Evolutionary conservation across 2,329 filamentous ascomycete species (phyloP), one percentile per base, ranked within the genome.

Genomic region (Colletotrichum sp.): DNA sequence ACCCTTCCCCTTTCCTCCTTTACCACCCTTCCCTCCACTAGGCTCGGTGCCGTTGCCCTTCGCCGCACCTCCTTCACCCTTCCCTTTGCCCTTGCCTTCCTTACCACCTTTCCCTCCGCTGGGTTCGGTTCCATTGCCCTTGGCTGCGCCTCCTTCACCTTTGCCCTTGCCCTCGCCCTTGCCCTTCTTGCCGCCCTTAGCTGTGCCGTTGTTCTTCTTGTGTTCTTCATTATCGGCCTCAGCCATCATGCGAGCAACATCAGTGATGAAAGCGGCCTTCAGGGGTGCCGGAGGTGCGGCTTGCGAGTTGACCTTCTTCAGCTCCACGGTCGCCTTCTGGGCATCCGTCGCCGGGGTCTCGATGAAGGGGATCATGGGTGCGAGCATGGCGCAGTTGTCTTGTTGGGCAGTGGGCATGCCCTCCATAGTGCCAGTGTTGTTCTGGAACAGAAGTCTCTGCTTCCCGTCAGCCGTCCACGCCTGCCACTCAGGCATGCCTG

Each of bases 401-500:
- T 75, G 72, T 34, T 75, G 74, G 5, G 71, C 18, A 9, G 51
- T 31, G 4, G 71, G 68, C 69, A 75, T 80, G 70, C 84, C 82
- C 84, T 89, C 88, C 65, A 87, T 75, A 31, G 74, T 81, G 8
- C 82, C 86, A 13, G 82, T 76, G 36, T 83, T 82, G 18, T 85
- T 88, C 27, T 83, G 80, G 57, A 89, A 83, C 58, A 84, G 82
- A n/a, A 90, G 79, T 33, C 87, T 81, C 33, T 82, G 76, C 61
- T 78, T 77, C 9, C 73, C 74, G 21, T 76, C 77, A 2, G 74
- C 79, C 15, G 71, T 66, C 71, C 76, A 78, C 80, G 86, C 90
- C 9, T 80, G 79, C 76, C 84, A 81, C 91, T 91, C 92, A 66
- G 81, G 81, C 11, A 89, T 89, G 58, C 84, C 84, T 0, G 85